phyloP scores from a whole-genome alignment of 768 basidiomycete species.

The Boletus rubropictus region DNA sequence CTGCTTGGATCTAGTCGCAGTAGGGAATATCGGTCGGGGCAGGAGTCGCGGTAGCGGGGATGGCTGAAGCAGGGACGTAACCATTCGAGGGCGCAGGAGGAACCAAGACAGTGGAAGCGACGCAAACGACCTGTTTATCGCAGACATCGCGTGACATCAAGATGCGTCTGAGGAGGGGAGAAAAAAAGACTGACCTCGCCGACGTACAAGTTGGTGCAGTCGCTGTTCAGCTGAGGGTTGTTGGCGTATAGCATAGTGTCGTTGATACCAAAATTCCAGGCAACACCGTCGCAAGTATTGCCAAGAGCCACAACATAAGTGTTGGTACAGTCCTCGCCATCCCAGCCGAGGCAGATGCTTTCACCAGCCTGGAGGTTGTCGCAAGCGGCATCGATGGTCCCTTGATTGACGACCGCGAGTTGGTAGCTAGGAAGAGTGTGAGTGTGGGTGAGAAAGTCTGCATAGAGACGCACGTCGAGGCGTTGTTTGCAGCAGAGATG shows the following conservation, averaged over 20 bases:
- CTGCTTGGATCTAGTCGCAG: slow-evolving; percentile 38
- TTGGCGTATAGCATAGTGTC: slow-evolving; percentile 50
- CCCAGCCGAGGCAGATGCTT: slow-evolving; percentile 56
- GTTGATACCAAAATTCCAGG: slow-evolving; percentile 39
- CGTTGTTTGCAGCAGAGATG: slow-evolving; percentile 59
- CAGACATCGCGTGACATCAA: neutral
- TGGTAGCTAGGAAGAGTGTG: slow-evolving; percentile 50
- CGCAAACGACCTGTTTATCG: slow-evolving; percentile 47
- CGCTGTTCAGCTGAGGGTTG: slow-evolving; percentile 65
- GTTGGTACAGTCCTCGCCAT: slow-evolving; percentile 53
- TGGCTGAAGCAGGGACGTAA: slow-evolving; percentile 18
- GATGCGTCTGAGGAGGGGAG: neutral
- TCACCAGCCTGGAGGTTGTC: slow-evolving; percentile 49
- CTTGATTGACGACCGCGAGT: slow-evolving; percentile 57
- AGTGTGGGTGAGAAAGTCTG: neutral
- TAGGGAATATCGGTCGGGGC: slow-evolving; percentile 39
- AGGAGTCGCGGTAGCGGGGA: slow-evolving; percentile 32
- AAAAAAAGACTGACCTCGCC: slow-evolving; percentile 52
- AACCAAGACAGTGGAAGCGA: slow-evolving; percentile 34
- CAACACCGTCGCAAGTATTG: slow-evolving; percentile 58
- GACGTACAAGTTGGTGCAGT: slow-evolving; percentile 63
- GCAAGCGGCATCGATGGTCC: slow-evolving; percentile 47
- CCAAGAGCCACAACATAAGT: slow-evolving; percentile 51
- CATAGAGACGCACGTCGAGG: slow-evolving; percentile 50
- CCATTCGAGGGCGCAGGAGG: slow-evolving; percentile 40